These are phyloP conservation scores for Neocucurbitaria cava DNA, from an alignment of 2,329 filamentous ascomycete species.

Conservation along the genomic window DNA sequence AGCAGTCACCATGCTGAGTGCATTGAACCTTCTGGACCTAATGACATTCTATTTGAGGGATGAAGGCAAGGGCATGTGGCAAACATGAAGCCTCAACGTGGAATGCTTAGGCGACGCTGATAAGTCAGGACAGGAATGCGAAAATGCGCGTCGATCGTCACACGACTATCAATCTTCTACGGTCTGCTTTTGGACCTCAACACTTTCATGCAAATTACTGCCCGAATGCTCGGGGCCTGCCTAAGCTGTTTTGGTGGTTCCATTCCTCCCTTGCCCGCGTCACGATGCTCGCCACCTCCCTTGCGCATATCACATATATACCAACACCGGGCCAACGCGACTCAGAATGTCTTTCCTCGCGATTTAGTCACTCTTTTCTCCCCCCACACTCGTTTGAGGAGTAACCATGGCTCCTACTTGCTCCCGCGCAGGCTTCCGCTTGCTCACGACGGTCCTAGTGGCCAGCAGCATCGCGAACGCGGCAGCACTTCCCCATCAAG, in stretches of 20 bases:
- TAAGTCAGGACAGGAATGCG: conserved; percentile 10
- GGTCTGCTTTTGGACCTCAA: conserved; percentile 11
- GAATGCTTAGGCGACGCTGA: conserved; percentile 10
- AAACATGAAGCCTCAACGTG: conserved; percentile 17
- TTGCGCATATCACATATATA: conserved; percentile 20
- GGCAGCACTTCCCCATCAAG: conserved; percentile 11
- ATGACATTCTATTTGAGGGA: background rate
- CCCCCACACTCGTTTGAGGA: conserved; percentile 3
- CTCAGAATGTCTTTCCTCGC: conserved; percentile 1
- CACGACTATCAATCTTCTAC: conserved; percentile 10
- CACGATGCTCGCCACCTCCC: conserved; percentile 11
- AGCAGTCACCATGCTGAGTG: background rate
- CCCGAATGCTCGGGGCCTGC: conserved; percentile 7
- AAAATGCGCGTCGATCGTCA: conserved; percentile 13
- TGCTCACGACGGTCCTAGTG: conserved; percentile 11
- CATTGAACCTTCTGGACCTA: background rate
- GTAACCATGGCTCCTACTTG: conserved; percentile 11
- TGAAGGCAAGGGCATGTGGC: conserved; percentile 11
- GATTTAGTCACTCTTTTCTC: conserved; percentile 12
- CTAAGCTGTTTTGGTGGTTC: conserved; percentile 8
- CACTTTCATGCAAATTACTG: conserved; percentile 17
- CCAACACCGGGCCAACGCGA: conserved; percentile 2
- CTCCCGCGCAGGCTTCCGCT: conserved; percentile 11
- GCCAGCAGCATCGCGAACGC: conserved; percentile 11
- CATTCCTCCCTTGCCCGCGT: conserved; percentile 21